Evolutionary conservation across 2,329 filamentous ascomycete genomes (phyloP), one percentile per base, ranked within the genome.

Genomic region (Xylaria digitata): DNA sequence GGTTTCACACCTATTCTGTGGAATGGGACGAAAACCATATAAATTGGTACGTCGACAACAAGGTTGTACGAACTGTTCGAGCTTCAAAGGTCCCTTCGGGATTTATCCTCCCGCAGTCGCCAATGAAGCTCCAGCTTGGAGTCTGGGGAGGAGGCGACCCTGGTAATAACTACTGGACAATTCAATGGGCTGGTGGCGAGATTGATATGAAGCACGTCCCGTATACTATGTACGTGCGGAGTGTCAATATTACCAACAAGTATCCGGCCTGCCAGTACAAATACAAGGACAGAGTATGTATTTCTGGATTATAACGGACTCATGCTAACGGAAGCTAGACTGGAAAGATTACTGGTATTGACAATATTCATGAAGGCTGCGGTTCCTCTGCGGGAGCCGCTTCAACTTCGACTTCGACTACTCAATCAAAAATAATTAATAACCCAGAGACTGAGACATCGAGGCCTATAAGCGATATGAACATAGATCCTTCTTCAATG

Each of bases 191-290:
- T 54, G 76, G 76, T 5, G 75, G 76, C 13, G 71, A 75, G 59
- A 73, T 76, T 23, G 73, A 78, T 50, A 66, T 73, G 67, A 73
- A 68, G 8, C 56, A 49, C 0, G 71, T 53, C 50, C 76, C 76
- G 5, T 78, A 77, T 53, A 76, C 71, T 2, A 75, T 74, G 70
- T 73, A 71, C n/a, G 75, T 78, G 19, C 73, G 71, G 65, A 77
- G 75, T 45, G 75, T 77, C 59, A 76, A 73, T 26, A 78, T 78
- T 57, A 77, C 72, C 17, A 77, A 77, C 65, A 77, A 77, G 61
- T 75, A 76, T 62, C 76, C 76, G 8, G 75, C 76, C 2, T 75
- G 72, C 63, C 63, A 76, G 32, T 78, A 77, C 49, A 74, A 67
- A 40, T 78, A 75, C 58, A 74, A 70, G 30, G 75, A 76, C 52